Evolutionary conservation across 768 basidiomycete species (phyloP).

Genomic region (Xanthoconium stramineum): DNA sequence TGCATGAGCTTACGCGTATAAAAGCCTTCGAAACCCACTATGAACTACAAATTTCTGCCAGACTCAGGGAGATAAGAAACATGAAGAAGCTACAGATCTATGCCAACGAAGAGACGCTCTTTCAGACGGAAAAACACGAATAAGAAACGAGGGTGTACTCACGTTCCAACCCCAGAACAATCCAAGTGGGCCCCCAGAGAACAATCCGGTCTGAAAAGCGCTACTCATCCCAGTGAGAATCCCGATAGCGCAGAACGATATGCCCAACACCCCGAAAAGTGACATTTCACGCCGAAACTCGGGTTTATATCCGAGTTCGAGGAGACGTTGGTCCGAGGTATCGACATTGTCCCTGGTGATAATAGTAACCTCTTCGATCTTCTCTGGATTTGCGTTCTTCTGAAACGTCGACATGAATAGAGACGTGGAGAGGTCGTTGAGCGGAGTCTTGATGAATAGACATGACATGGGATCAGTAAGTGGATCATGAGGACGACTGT

Average conservation of each 20-base stretch:
- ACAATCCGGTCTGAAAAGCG: conserved; percentile 56
- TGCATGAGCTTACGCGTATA: neutral
- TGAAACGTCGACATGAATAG: conserved; percentile 4
- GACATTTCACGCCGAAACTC: conserved; percentile 61
- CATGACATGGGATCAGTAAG: neutral
- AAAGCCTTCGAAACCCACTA: conserved; percentile 33
- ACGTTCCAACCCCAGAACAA: conserved; percentile 67
- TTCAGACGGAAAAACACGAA: neutral
- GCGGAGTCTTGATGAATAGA: neutral
- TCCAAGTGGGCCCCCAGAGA: conserved; percentile 56
- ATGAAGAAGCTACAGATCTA: conserved; percentile 58
- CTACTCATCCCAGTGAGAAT: conserved; percentile 61
- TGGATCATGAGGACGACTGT: conserved; percentile 10
- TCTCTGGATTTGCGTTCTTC: conserved; percentile 5
- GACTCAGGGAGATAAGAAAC: conserved; percentile 52
- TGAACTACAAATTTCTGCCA: conserved; percentile 58
- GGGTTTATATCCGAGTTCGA: conserved; percentile 52
- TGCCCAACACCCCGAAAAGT: conserved; percentile 54
- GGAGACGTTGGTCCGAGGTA: conserved; percentile 39
- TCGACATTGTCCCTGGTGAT: conserved; percentile 1
- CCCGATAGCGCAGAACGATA: conserved; percentile 59
- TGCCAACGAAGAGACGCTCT: neutral
- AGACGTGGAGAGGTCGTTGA: neutral
- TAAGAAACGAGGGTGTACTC: conserved; percentile 10
- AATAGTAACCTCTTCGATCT: conserved; percentile 9